phyloP scores from a whole-genome alignment of 352 stramenopile species.

The Globisporangium emineosum region DNA sequence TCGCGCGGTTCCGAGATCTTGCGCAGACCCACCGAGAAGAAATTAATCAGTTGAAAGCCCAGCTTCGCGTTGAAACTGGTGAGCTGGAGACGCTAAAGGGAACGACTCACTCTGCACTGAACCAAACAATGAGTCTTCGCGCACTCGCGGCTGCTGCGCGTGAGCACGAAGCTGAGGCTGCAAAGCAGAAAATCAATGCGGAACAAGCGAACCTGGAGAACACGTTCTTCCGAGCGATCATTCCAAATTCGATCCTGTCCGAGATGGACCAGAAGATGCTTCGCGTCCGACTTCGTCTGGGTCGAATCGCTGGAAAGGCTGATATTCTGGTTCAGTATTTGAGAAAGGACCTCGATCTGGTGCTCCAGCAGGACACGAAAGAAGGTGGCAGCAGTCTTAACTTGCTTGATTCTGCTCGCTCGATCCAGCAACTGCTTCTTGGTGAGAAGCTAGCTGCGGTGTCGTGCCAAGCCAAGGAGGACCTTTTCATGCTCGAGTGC shows the following conservation, averaged over 20 bases:
- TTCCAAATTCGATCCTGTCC: conserved; percentile 70
- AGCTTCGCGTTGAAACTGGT: conserved; percentile 66
- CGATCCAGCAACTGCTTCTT: conserved; percentile 53
- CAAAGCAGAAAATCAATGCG: conserved; percentile 63
- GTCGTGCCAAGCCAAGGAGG: conserved; percentile 60
- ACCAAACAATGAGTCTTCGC: conserved; percentile 74
- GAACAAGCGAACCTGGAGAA: conserved; percentile 68
- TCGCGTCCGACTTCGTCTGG: conserved; percentile 59
- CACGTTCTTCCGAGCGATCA: conserved; percentile 56
- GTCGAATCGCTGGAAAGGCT: conserved; percentile 61
- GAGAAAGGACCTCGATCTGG: conserved; percentile 55
- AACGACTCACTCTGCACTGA: conserved; percentile 66
- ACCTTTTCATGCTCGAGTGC: conserved; percentile 74
- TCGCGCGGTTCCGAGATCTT: conserved; percentile 75
- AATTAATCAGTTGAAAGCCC: conserved; percentile 66
- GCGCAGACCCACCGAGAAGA: conserved; percentile 67
- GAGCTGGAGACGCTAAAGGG: conserved; percentile 75
- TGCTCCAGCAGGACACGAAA: conserved; percentile 38
- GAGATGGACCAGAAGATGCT: conserved; percentile 75
- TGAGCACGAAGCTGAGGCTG: conserved; percentile 64
- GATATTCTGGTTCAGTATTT: conserved; percentile 69
- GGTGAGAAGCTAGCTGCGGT: conserved; percentile 59
- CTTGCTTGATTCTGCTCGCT: conserved; percentile 29
- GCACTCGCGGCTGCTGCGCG: conserved; percentile 50
- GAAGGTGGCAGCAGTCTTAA: conserved; percentile 21